Conservation (phyloP, 2,329 filamentous ascomycete species). For the Ambrosiella cleistominuta region DNA sequence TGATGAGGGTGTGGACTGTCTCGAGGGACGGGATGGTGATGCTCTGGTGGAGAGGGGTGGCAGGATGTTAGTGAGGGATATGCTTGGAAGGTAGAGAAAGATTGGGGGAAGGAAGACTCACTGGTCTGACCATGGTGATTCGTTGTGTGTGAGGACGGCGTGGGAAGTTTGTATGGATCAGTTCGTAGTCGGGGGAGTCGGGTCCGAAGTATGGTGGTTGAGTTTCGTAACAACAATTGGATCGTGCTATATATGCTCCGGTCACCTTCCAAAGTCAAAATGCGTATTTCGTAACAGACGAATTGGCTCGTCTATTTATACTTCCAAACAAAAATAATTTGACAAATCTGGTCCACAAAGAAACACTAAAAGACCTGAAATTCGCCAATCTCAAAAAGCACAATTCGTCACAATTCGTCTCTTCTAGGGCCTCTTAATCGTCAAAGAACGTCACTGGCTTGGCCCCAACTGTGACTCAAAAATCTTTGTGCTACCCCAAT, state of each 20-base stretch:
- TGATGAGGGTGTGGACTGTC: conserved; percentile 27
- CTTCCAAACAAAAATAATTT: too few relatives aligned
- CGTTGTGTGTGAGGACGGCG: background rate
- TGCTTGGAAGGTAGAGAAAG: background rate
- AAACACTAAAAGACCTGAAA: too few relatives aligned
- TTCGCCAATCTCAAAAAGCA: too few relatives aligned
- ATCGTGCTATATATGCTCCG: too few relatives aligned
- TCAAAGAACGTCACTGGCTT: background rate
- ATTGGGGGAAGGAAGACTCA: conserved; percentile 14
- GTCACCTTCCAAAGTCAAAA: too few relatives aligned
- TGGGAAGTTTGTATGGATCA: background rate
- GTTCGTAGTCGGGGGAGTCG: background rate
- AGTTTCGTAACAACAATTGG: too few relatives aligned
- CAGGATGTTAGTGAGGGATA: background rate
- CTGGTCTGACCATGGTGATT: conserved; percentile 18
- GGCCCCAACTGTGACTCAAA: conserved; percentile 2
- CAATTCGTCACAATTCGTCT: background rate
- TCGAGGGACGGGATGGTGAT: conserved; percentile 29
- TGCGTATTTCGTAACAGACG: too few relatives aligned
- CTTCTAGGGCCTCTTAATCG: background rate
- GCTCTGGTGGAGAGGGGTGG: conserved; percentile 18
- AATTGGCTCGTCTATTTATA: too few relatives aligned
- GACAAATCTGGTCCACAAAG: too few relatives aligned
- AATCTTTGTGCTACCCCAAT: background rate
- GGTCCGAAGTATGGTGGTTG: background rate